Base-by-base conservation (phyloP, 2,329 filamentous ascomycete genomes). In the Pseudogymnoascus pannorum region DNA sequence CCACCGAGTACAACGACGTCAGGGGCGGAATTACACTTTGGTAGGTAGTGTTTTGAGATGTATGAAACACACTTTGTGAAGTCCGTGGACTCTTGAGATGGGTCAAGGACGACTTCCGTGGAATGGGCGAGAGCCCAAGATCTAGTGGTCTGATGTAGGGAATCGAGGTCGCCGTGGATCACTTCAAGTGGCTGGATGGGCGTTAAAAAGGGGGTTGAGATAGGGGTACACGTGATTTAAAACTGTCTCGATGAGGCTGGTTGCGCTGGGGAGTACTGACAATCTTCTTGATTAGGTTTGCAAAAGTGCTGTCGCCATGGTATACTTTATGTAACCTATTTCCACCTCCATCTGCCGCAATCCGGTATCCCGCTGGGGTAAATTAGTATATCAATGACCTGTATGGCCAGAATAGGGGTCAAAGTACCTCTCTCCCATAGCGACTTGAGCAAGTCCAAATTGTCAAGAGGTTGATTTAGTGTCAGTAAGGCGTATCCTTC, bases 91-190 rank as follows among this genome's bases (percentile, higher is more conserved):
- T 95, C 84, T 74, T 97, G 91, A 71, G 95, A 90, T n/a, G 79
- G 72, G 65, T 93, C 86, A 67, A 85, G 77, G 65, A 91, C 80
- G 60, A 97, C 79, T 11, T 79, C 70, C 1, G 91, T 81, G 26
- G 78, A 73, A 72, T 73, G 18, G 60, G 70, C 14, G 71, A 73
- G 59, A 20, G 78, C 75, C 33, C 81, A 78, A n/a, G 79, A 69
- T 59, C 80, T 79, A 9, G 89, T 81, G 11, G 83, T 75, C 8
- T 83, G 77, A 2, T 76, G 76, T 16, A 97, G 77, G 3, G 93
- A 97, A 76, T 99, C 94, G 8, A 99, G 81, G 72, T 99, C 94
- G 54, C 94, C 94, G 67, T 96, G 86, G 64, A 99, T 92, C 60
- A 82, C 78, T 70, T 89, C 78, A 1, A 91, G 83, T 62, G 85